Evolutionary conservation across 1,284 basidiomycete species (phyloP).

Genomic region (Rhodotorula sp.): DNA sequence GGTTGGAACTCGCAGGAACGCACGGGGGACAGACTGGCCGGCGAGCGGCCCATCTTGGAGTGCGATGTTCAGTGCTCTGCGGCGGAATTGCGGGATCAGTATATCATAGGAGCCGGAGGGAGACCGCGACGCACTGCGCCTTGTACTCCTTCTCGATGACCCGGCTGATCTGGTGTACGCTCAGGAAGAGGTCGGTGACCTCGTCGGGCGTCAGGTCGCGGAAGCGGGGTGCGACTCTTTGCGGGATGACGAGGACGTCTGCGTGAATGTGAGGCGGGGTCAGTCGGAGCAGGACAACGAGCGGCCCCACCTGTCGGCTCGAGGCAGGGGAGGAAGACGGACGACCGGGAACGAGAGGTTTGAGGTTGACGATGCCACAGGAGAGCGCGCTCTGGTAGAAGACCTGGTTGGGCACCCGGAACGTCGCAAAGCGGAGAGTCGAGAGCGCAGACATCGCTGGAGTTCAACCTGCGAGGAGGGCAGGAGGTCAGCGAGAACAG

Average conservation of each 20-base stretch:
- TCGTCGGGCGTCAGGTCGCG: slow-evolving; percentile 70
- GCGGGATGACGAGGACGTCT: slow-evolving; percentile 89
- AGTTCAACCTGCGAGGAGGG: not conserved
- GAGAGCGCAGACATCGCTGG: slow-evolving; percentile 3
- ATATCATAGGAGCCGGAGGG: slow-evolving; percentile 56
- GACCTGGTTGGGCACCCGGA: slow-evolving; percentile 51
- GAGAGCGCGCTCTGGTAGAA: slow-evolving; percentile 70
- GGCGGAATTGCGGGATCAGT: not conserved
- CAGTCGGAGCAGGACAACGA: not conserved
- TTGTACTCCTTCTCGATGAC: slow-evolving; percentile 53
- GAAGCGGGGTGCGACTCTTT: slow-evolving; percentile 71
- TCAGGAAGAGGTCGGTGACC: slow-evolving; percentile 71
- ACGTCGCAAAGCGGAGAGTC: slow-evolving; percentile 40
- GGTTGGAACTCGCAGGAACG: slow-evolving; percentile 77
- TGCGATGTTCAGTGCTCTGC: slow-evolving; percentile 33
- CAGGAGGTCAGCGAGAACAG: not conserved
- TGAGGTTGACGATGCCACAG: slow-evolving; percentile 86
- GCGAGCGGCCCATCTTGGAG: slow-evolving; percentile 79
- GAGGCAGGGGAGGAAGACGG: slow-evolving; percentile 52
- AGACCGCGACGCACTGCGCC: slow-evolving; percentile 67
- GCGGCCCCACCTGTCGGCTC: slow-evolving; percentile 5
- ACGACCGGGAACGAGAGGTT: slow-evolving; percentile 90
- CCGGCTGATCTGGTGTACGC: slow-evolving; percentile 61
- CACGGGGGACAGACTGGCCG: slow-evolving; percentile 82
- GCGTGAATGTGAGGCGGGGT: slow-evolving; percentile 7